A percentile compares a stretch with the other conserved stretches of the same genome.
Evolutionary conservation across 1,284 basidiomycete genomes (phyloP).

Genomic region (Taiwanofungus camphoratus): DNA sequence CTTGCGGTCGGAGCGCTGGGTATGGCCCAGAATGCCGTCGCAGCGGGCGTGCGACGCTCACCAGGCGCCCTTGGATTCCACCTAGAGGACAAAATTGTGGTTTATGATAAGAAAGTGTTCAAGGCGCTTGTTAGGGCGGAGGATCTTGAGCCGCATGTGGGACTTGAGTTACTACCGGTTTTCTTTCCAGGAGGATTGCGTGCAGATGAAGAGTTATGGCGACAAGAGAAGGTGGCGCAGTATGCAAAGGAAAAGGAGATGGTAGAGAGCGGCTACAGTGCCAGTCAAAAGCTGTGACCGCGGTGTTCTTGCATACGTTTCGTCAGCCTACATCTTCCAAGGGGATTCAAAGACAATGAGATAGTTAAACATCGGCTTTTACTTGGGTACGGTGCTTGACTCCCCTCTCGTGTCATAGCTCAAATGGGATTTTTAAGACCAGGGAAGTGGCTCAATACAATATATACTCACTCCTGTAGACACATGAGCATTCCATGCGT

Average conservation of each 20-base stretch:
- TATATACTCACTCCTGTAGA: too few species aligned
- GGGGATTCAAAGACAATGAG: too few species aligned
- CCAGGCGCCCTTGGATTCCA: slow-evolving; percentile 18
- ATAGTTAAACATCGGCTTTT: too few species aligned
- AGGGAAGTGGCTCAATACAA: too few species aligned
- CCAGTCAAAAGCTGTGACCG: too few species aligned
- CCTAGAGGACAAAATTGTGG: slow-evolving; percentile 8
- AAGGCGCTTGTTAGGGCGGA: slow-evolving; percentile 16
- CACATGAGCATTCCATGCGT: too few species aligned
- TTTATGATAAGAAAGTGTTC: slow-evolving; percentile 17
- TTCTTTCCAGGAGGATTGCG: slow-evolving; percentile 21
- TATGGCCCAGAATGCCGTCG: slow-evolving; percentile 22
- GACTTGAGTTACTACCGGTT: slow-evolving; percentile 14
- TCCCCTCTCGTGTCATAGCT: too few species aligned
- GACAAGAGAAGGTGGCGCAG: neutral
- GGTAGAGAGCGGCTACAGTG: too few species aligned
- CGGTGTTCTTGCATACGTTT: too few species aligned
- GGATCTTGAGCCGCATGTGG: slow-evolving; percentile 14
- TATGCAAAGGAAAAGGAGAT: neutral
- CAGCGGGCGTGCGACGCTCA: slow-evolving; percentile 15
- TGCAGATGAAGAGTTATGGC: slow-evolving; percentile 15
- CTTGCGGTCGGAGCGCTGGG: slow-evolving; percentile 20
- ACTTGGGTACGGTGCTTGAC: too few species aligned
- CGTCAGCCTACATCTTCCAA: too few species aligned
- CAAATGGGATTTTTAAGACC: too few species aligned